Evolutionary conservation across 306 rosid genomes (phyloP).

Genomic region (Carpinus viminea): DNA sequence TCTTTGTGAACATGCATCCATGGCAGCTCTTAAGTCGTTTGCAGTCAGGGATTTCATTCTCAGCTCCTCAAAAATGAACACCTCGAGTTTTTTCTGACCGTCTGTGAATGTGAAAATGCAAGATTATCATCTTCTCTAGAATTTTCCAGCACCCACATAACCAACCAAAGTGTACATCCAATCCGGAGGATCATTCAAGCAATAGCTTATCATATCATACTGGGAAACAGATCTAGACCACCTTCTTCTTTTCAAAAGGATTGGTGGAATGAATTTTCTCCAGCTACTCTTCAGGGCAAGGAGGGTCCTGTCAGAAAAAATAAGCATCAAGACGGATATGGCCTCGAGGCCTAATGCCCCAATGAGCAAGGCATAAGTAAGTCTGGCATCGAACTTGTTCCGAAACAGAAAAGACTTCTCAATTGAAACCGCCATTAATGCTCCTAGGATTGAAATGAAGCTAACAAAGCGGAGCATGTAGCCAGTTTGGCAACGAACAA

Average conservation of each 20-base stretch:
- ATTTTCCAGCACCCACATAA: neutral
- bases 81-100: neutral
- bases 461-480: neutral
- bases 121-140: constrained; percentile 7
- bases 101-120: neutral
- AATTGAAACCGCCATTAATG: neutral
- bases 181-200: constrained; percentile 6
- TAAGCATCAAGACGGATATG: neutral
- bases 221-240: constrained; percentile 31
- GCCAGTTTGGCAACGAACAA: neutral
- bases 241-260: neutral
- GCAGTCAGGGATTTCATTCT: neutral
- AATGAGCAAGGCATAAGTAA: neutral
- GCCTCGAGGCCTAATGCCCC: neutral
- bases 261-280: neutral
- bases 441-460: neutral
- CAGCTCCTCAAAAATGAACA: constrained; percentile 18
- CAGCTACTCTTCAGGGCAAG: neutral
- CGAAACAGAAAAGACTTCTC: neutral
- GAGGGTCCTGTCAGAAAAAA: constrained; percentile 17
- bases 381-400: neutral
- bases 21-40: neutral
- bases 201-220: constrained; percentile 28
- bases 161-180: constrained; percentile 2
- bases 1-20: constrained; percentile 20